Base-by-base conservation (phyloP, 2,329 filamentous ascomycete genomes). In the Ophiocordyceps sinensis region DNA sequence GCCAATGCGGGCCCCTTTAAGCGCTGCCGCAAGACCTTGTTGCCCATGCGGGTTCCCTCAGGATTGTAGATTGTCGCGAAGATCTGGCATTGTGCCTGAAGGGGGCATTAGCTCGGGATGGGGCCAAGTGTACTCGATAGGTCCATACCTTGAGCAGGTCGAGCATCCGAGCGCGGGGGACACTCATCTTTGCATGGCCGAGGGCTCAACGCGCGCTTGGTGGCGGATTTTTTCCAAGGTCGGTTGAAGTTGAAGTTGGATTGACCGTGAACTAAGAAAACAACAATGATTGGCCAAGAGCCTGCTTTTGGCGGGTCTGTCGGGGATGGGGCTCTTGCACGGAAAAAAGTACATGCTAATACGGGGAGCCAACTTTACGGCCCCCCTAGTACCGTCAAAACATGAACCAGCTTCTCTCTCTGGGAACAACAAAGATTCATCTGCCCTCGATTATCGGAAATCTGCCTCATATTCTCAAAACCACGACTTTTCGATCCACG, bases 31-130 rank as follows among this genome's bases (percentile, higher is more conserved):
- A 98, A 71, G 59, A 98, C 71, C 64, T 91, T 94, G 67, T 91
- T 95, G 55, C 91, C 91, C 51, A 85, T 77, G 46, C 91, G 85
- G 46, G 82, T 62, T 51, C 79, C 70, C 42, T 85, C 73, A 23
- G 91, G 91, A 64, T 98, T 98, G 70, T 79, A 96, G 41, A 81
- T 88, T 39, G 83, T 85, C 55, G 80, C 81, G 70, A 96, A 98
- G 66, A 96, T 77, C 60, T 80, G 77, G 72, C 86, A 94, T 81
- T 88, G 87, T 56, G 76, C 75, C 88, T 95, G 13, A 36, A 53
- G 35, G 2, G 11, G 17, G 5, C 26, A 45, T 61, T 36, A 64
- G 54, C 35, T 41, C 2, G 9, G 11, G 36, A 17, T 7, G 32
- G 6, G 15, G 21, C 14, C 8, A 5, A 10, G 3, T 37, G 31